These are phyloP conservation scores for Phytophthora gonapodyides DNA, from an alignment of 352 stramenopile species.

Conservation along the genomic window DNA sequence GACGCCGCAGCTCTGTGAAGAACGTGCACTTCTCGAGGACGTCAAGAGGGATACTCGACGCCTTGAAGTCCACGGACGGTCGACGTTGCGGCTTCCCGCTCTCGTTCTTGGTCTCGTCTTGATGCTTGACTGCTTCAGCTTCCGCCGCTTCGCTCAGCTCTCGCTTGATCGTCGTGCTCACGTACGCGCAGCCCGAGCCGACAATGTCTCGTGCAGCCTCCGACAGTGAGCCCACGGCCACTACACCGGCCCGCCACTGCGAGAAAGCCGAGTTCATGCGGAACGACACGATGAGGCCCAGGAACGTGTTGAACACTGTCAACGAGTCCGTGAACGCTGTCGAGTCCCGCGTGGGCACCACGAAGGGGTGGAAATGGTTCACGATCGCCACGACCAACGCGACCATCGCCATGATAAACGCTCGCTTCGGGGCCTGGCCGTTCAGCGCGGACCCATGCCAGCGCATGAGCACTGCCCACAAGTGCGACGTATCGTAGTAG, in stretches of 20 bases:
- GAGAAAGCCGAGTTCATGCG: slow-evolving; percentile 83
- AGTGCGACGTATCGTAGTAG: slow-evolving; percentile 73
- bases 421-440: slow-evolving; percentile 60
- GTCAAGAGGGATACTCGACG: slow-evolving; percentile 49
- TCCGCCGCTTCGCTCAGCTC: slow-evolving; percentile 15
- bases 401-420: slow-evolving; percentile 71
- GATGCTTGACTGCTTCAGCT: slow-evolving; percentile 1
- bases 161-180: slow-evolving; percentile 51
- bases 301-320: slow-evolving; percentile 87
- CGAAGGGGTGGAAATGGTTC: slow-evolving; percentile 68
- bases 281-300: slow-evolving; percentile 80
- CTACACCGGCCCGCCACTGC: slow-evolving; percentile 74
- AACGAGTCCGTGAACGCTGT: slow-evolving; percentile 80
- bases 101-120: slow-evolving; percentile 7
- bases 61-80: slow-evolving; percentile 19
- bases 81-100: not conserved
- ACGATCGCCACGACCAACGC: slow-evolving; percentile 49
- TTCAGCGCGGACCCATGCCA: slow-evolving; percentile 82
- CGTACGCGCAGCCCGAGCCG: slow-evolving; percentile 66
- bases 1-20: slow-evolving; percentile 70
- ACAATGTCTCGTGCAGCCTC: slow-evolving; percentile 73
- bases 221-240: slow-evolving; percentile 63
- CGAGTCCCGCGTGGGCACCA: slow-evolving; percentile 65
- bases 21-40: slow-evolving; percentile 80
- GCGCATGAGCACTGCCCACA: slow-evolving; percentile 63